A percentile compares a stretch with the other conserved stretches of the same genome.
Evolutionary conservation across 2,329 filamentous ascomycete species (phyloP).

Genomic region (Apiospora hydei): DNA sequence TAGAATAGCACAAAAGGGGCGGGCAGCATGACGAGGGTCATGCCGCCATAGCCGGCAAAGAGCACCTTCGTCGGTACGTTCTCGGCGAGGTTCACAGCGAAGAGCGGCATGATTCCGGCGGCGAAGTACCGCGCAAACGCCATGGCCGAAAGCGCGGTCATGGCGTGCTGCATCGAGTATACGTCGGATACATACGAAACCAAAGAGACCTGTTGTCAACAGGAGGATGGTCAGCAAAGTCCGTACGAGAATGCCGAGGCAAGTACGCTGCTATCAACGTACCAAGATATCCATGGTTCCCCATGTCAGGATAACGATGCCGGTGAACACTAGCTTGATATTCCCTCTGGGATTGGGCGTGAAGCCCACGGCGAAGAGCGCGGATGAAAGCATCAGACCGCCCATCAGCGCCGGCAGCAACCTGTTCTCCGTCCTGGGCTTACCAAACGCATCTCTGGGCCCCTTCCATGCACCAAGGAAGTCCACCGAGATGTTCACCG

Average conservation of each 20-base stretch:
- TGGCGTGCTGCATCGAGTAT: slow-evolving; percentile 42
- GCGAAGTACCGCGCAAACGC: slow-evolving; percentile 40
- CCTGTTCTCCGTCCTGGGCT: neutral
- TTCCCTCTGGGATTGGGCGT: neutral
- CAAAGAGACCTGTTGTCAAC: slow-evolving; percentile 40
- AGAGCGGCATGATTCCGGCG: slow-evolving; percentile 32
- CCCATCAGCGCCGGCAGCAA: neutral
- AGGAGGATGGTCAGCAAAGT: slow-evolving; percentile 24
- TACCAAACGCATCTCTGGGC: neutral
- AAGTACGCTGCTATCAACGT: slow-evolving; percentile 28
- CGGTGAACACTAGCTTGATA: neutral
- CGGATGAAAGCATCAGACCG: slow-evolving; percentile 30
- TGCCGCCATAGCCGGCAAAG: neutral
- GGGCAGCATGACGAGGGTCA: neutral
- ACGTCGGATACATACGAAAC: slow-evolving; percentile 48
- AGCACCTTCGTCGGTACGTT: neutral
- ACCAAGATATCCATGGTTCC: slow-evolving; percentile 13
- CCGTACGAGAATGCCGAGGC: slow-evolving; percentile 1
- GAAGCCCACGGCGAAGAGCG: slow-evolving; percentile 46
- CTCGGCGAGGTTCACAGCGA: neutral
- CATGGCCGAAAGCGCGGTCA: slow-evolving; percentile 43
- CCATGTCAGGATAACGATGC: neutral
- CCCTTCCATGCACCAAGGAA: neutral
- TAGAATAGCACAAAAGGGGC: neutral
- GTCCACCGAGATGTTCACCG: slow-evolving; percentile 6